phyloP scores from a whole-genome alignment of 345 rosid genomes.

The Raphanus raphanistrum region DNA sequence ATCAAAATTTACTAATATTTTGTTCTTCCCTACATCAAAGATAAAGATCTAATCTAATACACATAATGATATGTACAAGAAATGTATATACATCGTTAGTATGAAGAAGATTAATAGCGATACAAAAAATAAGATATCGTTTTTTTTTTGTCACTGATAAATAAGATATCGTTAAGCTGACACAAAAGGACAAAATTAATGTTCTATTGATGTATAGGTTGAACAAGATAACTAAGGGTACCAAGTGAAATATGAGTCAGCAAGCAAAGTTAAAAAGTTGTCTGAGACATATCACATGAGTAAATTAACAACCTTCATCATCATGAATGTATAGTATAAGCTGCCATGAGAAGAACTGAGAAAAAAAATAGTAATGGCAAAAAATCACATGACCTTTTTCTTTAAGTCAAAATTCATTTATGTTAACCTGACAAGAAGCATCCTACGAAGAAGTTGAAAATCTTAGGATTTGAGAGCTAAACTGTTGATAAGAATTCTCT shows the following conservation, averaged over 20 bases:
- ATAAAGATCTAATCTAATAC: background rate
- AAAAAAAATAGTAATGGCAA: conserved; percentile 2
- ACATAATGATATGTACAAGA: conserved; percentile 6
- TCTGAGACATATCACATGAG: conserved; percentile 33
- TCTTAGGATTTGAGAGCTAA: conserved; percentile 29
- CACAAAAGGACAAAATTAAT: background rate
- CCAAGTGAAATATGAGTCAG: conserved; percentile 42
- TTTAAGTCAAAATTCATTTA: background rate
- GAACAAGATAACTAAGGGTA: conserved; percentile 26
- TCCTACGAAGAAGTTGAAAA: conserved; percentile 17
- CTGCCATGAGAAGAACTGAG: conserved; percentile 25
- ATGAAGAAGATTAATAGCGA: conserved; percentile 9
- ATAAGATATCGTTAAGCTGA: background rate
- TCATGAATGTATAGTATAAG: conserved; percentile 4
- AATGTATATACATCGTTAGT: conserved; percentile 2
- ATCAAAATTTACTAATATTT: too few species aligned
- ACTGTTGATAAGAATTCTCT: conserved; percentile 4
- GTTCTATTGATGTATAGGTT: conserved; percentile 21
- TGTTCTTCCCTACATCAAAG: too few species aligned
- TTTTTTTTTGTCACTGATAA: too few species aligned
- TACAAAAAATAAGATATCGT: too few species aligned
- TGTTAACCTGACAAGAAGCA: conserved; percentile 29
- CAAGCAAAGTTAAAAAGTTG: conserved; percentile 25
- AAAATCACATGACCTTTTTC: conserved; percentile 5
- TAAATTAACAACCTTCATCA: conserved; percentile 21